These are phyloP conservation scores for Rhodotorula sphaerocarpa DNA, from an alignment of 768 basidiomycete genomes.

Conservation along the genomic window DNA sequence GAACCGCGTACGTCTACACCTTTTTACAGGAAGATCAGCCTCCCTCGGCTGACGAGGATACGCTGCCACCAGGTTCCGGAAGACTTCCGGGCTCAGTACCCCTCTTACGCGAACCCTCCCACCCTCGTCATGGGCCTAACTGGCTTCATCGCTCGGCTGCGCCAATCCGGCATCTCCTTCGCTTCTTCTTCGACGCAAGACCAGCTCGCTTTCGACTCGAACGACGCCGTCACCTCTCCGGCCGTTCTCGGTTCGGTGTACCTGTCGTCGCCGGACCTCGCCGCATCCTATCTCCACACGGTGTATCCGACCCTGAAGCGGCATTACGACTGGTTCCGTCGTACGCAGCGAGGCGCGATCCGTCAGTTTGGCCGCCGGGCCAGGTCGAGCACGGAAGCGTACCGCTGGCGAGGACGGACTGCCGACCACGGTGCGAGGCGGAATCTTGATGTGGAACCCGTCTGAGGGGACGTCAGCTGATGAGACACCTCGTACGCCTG, in stretches of 20 bases:
- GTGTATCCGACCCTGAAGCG: constrained; percentile 77
- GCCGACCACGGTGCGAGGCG: constrained; percentile 51
- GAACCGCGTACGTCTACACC: constrained; percentile 57
- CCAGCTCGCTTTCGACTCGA: neutral
- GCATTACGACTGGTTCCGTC: constrained; percentile 94
- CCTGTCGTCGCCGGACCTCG: constrained; percentile 56
- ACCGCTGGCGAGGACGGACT: constrained; percentile 87
- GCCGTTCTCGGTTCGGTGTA: constrained; percentile 37
- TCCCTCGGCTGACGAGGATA: neutral
- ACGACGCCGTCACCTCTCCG: neutral
- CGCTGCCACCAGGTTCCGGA: constrained; percentile 56
- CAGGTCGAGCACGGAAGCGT: constrained; percentile 82
- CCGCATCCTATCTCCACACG: constrained; percentile 60
- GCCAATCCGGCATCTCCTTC: constrained; percentile 41
- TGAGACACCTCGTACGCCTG: too few relatives aligned
- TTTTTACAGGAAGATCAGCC: neutral
- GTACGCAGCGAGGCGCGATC: constrained; percentile 86
- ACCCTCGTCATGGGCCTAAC: constrained; percentile 90
- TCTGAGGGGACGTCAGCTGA: neutral
- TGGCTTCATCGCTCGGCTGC: constrained; percentile 70
- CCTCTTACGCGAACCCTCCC: constrained; percentile 88
- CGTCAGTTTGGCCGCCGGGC: constrained; percentile 70
- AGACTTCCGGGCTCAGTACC: constrained; percentile 89
- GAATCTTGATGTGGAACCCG: neutral
- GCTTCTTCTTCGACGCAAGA: neutral